A percentile compares a stretch with the other conserved stretches of the same genome.
Conservation (phyloP, 192 early-diverging fungal genomes). For the Rhizoclosmatium sp. region DNA sequence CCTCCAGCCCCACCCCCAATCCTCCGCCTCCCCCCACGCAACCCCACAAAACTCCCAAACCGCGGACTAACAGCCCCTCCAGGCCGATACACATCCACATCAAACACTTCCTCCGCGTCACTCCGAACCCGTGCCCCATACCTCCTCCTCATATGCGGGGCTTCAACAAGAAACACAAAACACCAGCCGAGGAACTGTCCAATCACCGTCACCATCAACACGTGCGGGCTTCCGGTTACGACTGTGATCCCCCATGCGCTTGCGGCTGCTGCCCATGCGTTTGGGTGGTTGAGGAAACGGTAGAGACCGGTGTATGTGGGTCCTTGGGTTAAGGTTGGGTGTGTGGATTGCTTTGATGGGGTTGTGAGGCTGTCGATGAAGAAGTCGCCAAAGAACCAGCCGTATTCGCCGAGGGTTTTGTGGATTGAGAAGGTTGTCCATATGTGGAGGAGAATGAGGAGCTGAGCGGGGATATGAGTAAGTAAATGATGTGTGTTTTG, state of each 20-base stretch:
- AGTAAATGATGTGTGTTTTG: constrained; percentile 1
- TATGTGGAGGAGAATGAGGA: constrained; percentile 86
- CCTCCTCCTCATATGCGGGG: constrained; percentile 88
- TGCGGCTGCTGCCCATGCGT: constrained; percentile 82
- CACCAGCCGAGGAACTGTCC: constrained; percentile 84
- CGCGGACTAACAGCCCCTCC: constrained; percentile 60
- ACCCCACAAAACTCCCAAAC: constrained; percentile 28
- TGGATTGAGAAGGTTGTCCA: constrained; percentile 93
- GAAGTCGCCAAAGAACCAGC: constrained; percentile 99
- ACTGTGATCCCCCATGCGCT: constrained; percentile 94
- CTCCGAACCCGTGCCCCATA: constrained; percentile 84
- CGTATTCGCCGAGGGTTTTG: constrained; percentile 93
- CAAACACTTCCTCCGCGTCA: constrained; percentile 75
- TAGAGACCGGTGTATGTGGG: constrained; percentile 90
- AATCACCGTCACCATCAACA: constrained; percentile 85
- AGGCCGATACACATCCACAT: constrained; percentile 62
- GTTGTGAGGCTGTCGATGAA: constrained; percentile 78
- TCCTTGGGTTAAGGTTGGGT: background rate
- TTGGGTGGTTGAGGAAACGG: constrained; percentile 92
- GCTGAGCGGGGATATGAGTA: constrained; percentile 27
- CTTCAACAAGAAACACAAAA: constrained; percentile 88
- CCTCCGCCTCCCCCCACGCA: constrained; percentile 18
- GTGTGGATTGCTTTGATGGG: constrained; percentile 3
- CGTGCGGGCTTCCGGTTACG: constrained; percentile 63
- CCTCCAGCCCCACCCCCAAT: background rate